Evolutionary conservation across 805 yeast species (phyloP), one percentile per base, ranked within the genome.

Genomic region (Crinitomyces ghanaensis): DNA sequence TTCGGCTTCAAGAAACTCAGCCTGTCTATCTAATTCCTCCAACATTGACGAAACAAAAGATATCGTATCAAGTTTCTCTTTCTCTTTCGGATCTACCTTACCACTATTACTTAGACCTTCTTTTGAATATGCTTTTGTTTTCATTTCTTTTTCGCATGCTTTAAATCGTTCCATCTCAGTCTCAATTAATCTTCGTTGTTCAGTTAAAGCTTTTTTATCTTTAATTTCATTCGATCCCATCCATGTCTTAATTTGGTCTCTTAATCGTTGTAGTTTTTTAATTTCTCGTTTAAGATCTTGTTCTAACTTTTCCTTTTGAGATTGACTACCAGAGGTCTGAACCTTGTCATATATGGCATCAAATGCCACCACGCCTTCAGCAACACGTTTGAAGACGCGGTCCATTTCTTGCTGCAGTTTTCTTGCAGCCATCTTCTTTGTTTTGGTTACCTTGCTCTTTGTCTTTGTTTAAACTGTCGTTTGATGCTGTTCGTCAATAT

Each of bases 171-270:
- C 98, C 98, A 88, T 88, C 40, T 91, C 67, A 38, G 56, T 50
- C 42, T 60, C 70, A 43, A 80, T 80, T 33, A 72, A 51, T 46
- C 68, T 63, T 41, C 91, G 65, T 50, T 85, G 80, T 48, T 88
- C 96, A 37, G 77, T 65, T 42, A 83, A 62, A 31, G 75, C 70
- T 48, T 79, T 81, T 53, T 84, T 91, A 48, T 88, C 93, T 54
- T 93, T 85, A 30, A 86, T 85, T 42, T 86, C 93, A 46, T 77
- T 81, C 45, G 88, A 86, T 27, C 88, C 74, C 53, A 85, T 61
- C 98, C 98, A 88, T 37, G 81, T 80, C 60, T 88, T 88, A 48
- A 88, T 82, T 61, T 85, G 97, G 57, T 88, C 98, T 53, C 97
- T 71, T 47, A 79, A 75, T 54, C 95, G 74, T 54, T 88, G 98